phyloP scores from a whole-genome alignment of 257 asterid species.

The Osmanthus fragrans region DNA sequence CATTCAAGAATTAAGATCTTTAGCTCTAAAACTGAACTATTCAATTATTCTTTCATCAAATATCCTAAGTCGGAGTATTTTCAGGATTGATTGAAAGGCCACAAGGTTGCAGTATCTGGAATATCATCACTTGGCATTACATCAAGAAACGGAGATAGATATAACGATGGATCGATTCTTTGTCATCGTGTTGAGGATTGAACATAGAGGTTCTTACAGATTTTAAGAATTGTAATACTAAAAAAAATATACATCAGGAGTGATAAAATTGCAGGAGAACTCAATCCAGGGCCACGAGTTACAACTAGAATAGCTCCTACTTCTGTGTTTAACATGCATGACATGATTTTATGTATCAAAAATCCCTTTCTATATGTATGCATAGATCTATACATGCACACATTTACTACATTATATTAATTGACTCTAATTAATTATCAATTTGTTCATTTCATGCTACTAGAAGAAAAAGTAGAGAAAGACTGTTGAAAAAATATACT shows the following conservation, averaged over 20 bases:
- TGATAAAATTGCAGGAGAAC: conserved; percentile 51
- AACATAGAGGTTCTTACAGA: conserved; percentile 68
- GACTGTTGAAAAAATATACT: no score
- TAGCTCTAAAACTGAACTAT: no score
- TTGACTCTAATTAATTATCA: no score
- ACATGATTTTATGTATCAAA: conserved; percentile 17
- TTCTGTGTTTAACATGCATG: conserved; percentile 91
- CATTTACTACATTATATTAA: background rate
- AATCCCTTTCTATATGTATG: background rate
- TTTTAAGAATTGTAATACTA: conserved; percentile 58
- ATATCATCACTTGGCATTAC: conserved; percentile 77
- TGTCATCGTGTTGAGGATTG: conserved; percentile 84
- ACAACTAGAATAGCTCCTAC: conserved; percentile 84
- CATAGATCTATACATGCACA: background rate
- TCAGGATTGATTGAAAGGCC: conserved; percentile 73
- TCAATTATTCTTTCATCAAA: conserved; percentile 31
- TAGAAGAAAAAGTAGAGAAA: no score
- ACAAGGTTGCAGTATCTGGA: conserved; percentile 73
- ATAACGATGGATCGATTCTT: conserved; percentile 58
- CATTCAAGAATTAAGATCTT: no score
- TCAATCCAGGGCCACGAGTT: conserved; percentile 55
- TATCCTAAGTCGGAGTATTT: conserved; percentile 65
- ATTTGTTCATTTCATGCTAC: no score
- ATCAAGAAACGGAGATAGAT: conserved; percentile 76
- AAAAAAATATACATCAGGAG: conserved; percentile 46